Evolutionary conservation across 139 green algal species (phyloP), one percentile per base, ranked within the genome.

Genomic region (Coelastrella sp.): DNA sequence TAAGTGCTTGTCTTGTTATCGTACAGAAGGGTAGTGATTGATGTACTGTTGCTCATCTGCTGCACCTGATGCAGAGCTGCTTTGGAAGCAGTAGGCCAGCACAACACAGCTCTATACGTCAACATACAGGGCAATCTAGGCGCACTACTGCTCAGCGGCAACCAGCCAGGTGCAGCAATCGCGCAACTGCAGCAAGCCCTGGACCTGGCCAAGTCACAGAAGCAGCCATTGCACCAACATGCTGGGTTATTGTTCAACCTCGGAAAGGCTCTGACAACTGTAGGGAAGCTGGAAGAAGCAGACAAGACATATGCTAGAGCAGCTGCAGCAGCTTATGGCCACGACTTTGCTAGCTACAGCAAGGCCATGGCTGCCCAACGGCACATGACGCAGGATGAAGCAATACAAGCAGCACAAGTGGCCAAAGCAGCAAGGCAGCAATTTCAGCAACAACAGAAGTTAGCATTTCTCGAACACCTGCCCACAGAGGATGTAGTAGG

Each of bases 221-320:
- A 27, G 30, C 62, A 43, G 63, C 37, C 60, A 11, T 40, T 53
- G 27, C 50, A 63, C 21, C 68, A 72, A 51, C 7, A 67, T 32
- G 80, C 53, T 51, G 57, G 72, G 0, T 23, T 89, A 35, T 11
- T 83, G 11, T 95, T 95, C 89, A 95, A 95, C 86, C 43, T 82
- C 15, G 92, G 83, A 27, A 95, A 95, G 79, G 88, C 84, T 0
- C 79, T 93, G 74, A 87, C 81, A 17, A 83, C 87, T 72, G 73
- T 91, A 59, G 91, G 92, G 2, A 75, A 79, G 53, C 64, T 85
- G 35, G 43, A 74, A 40, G 87, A 90, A 63, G 85, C 87, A 0
- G 81, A 91, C 45, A 63, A 21, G 1, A 84, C 74, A 3, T 92
- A 91, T 67, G 32, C 25, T 23, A 59, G 83, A 13, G 85, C 89